Evolutionary conservation across 1,139 yeast genomes (phyloP), one percentile per base, ranked within the genome.

Genomic region (Hanseniaspora sp.): DNA sequence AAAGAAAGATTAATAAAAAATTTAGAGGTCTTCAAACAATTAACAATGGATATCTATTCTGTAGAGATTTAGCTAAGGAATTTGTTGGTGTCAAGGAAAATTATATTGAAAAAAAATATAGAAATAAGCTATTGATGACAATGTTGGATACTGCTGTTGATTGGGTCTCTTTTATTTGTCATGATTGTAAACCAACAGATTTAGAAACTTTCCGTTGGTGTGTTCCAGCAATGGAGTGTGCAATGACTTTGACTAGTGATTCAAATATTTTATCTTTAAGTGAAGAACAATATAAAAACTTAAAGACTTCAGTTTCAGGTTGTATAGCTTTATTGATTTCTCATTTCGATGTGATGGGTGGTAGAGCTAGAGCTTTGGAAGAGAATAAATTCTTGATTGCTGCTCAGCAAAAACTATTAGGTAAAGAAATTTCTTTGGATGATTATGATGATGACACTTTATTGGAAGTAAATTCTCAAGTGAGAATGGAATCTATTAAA

Each of bases 311-410:
- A 64, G 96, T 92, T 46, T 95, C 97, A 0, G 86, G 95, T 1
- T 88, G 97, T 68, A 88, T 92, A 94, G 82, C 96, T 1, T 72
- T 92, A 54, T 74, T 92, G 58, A 90, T 92, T 59, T 86, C 96
- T 0, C 98, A 92, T 70, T 92, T 92, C 65, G 98, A 92, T 70
- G 88, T 92, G 56, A 92, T 92, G 96, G 98, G 98, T 54, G 96
- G 97, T 0, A 77, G 97, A 63, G 85, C 96, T 5, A 63, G 64
- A 7, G 85, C 84, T 64, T 94, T 86, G 58, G 88, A 88, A 3
- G 88, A 83, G 60, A 74, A 76, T 69, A 67, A 74, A 64, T 53
- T 47, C 17, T 64, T 58, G 70, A 15, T 48, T n/a, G 42, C 53
- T 34, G 46, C 53, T 5, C 56, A 54, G 23, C 52, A 54, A 46